phyloP scores from a whole-genome alignment of 2,329 filamentous ascomycete genomes.

The Aspergillus transmontanensis region DNA sequence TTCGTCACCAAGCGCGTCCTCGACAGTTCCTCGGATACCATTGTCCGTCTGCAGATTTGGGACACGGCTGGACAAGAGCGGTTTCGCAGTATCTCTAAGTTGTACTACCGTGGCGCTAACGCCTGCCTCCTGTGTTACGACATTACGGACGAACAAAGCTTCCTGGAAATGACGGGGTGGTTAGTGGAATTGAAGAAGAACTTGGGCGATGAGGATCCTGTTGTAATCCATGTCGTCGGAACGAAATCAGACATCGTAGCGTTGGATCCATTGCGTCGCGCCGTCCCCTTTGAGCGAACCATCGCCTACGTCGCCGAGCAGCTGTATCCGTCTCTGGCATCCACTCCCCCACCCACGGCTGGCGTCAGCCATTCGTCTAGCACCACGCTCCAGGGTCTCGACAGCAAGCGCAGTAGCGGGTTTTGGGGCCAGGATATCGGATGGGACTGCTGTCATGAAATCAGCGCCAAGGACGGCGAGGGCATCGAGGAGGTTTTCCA shows the following conservation, averaged over 20 bases:
- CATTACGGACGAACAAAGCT: constrained; percentile 83
- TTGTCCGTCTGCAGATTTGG: constrained; percentile 93
- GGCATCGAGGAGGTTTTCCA: constrained; percentile 96
- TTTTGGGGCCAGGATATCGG: constrained; percentile 88
- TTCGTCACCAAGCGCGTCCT: constrained; percentile 79
- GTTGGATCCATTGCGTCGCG: constrained; percentile 73
- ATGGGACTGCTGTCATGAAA: constrained; percentile 97
- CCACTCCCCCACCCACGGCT: constrained; percentile 69
- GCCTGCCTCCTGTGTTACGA: constrained; percentile 93
- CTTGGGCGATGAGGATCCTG: constrained; percentile 65
- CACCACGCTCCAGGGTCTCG: constrained; percentile 35
- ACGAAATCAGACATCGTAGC: constrained; percentile 92
- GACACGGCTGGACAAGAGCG: constrained; percentile 95
- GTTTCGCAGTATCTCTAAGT: constrained; percentile 88
- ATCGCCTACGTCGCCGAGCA: constrained; percentile 96
- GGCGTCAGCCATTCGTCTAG: constrained; percentile 33
- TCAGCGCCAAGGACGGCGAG: constrained; percentile 90
- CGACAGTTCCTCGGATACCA: constrained; percentile 81
- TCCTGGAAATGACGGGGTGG: constrained; percentile 91
- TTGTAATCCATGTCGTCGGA: constrained; percentile 91
- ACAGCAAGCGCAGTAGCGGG: constrained; percentile 50
- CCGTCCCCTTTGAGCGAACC: constrained; percentile 91
- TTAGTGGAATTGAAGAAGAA: constrained; percentile 81
- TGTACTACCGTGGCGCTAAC: constrained; percentile 96
- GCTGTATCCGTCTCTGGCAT: constrained; percentile 70